Evolutionary conservation across 2,329 filamentous ascomycete species (phyloP).

Genomic region (Geosmithia morbida): DNA sequence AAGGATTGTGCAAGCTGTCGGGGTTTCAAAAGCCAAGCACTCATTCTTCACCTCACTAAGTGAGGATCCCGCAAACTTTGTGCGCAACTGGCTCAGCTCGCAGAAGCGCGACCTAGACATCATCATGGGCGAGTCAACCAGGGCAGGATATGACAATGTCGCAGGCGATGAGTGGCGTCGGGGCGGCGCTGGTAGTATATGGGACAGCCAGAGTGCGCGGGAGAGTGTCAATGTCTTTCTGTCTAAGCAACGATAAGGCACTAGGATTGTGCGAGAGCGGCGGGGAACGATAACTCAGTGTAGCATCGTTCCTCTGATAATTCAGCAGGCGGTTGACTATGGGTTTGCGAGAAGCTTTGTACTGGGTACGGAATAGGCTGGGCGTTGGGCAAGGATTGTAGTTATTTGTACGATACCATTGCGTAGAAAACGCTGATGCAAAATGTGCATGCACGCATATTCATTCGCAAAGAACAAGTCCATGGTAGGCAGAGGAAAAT

Average conservation of each 20-base stretch:
- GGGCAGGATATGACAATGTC: slow-evolving; percentile 41
- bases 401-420: background rate
- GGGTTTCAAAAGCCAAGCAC: slow-evolving; percentile 79
- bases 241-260: slow-evolving; percentile 24
- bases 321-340: background rate
- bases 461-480: background rate
- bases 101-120: slow-evolving; percentile 86
- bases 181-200: slow-evolving; percentile 38
- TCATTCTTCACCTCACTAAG: slow-evolving; percentile 69
- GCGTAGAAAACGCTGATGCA: background rate
- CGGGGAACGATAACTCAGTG: background rate
- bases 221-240: slow-evolving; percentile 50
- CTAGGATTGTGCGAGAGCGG: background rate
- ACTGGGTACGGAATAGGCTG: background rate
- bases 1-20: slow-evolving; percentile 66
- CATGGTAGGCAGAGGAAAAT: background rate
- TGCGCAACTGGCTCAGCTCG: slow-evolving; percentile 76
- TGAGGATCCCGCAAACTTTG: slow-evolving; percentile 70
- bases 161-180: slow-evolving; percentile 56
- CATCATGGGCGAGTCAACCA: slow-evolving; percentile 66
- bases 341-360: background rate
- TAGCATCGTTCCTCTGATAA: background rate
- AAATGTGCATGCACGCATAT: background rate
- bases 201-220: slow-evolving; percentile 41
- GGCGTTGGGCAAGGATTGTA: background rate